These are phyloP conservation scores for Coccomyxa subellipsoidea DNA, from an alignment of 163 green algal genomes.

Conservation along the genomic window DNA sequence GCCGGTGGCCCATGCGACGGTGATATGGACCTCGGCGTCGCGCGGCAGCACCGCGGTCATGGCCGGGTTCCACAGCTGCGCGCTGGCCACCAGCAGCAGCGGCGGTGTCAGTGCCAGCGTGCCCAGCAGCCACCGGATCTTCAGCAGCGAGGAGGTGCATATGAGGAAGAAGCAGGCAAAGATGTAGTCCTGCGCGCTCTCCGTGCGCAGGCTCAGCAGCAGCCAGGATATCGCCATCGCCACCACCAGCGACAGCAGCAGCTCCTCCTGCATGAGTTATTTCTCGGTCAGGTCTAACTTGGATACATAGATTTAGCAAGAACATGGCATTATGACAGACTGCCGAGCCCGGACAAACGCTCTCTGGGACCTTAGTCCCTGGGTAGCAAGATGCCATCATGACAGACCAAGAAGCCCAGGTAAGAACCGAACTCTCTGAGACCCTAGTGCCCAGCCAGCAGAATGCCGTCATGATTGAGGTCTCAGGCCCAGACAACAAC, in stretches of 20 bases:
- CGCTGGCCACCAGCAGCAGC: constrained; percentile 2
- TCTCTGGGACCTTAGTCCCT: too few relatives aligned
- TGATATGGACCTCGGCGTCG: constrained; percentile 64
- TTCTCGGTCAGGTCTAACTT: neutral
- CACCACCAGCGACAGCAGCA: constrained; percentile 61
- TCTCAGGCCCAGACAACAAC: too few relatives aligned
- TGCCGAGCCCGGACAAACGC: too few relatives aligned
- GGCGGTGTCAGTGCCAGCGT: constrained; percentile 17
- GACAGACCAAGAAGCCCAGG: too few relatives aligned
- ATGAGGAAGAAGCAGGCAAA: constrained; percentile 77
- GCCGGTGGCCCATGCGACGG: constrained; percentile 71
- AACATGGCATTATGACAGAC: too few relatives aligned
- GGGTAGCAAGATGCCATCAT: too few relatives aligned
- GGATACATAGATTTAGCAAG: neutral
- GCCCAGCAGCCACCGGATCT: constrained; percentile 46
- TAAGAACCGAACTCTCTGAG: too few relatives aligned
- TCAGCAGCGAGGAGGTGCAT: constrained; percentile 67
- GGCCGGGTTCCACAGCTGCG: neutral
- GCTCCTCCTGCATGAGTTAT: constrained; percentile 76
- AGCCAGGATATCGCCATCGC: constrained; percentile 64
- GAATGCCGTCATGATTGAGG: too few relatives aligned
- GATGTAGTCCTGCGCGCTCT: constrained; percentile 58
- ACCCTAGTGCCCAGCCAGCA: too few relatives aligned
- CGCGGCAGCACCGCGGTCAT: constrained; percentile 37
- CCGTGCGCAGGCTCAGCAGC: constrained; percentile 47